phyloP scores from a whole-genome alignment of 78 protist species.

The Dictyostelium brefeldianum region DNA sequence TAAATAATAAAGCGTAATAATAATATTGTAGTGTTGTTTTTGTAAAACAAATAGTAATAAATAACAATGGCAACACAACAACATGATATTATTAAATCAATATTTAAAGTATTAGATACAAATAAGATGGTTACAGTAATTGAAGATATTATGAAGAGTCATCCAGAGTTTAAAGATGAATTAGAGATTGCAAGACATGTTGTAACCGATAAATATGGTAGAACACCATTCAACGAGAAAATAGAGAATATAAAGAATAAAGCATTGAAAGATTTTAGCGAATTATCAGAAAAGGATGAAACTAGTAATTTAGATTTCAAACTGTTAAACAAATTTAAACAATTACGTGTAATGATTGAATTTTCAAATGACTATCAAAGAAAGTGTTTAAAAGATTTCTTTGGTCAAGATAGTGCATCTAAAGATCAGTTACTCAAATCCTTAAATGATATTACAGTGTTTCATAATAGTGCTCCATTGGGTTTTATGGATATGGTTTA shows the following conservation, averaged over 20 bases:
- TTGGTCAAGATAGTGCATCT: not conserved
- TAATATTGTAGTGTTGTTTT: too few relatives aligned
- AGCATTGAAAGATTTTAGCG: slow-evolving; percentile 7
- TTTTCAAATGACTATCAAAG: slow-evolving; percentile 3
- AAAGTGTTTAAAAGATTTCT: not conserved
- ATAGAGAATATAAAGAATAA: not conserved
- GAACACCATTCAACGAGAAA: not conserved
- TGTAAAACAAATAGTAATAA: too few relatives aligned
- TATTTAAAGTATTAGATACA: not conserved
- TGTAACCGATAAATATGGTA: not conserved
- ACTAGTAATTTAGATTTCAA: not conserved
- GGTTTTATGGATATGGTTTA: not conserved
- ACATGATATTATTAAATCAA: slow-evolving; percentile 6
- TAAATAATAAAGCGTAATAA: too few relatives aligned
- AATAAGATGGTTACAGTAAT: not conserved
- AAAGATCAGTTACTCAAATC: not conserved
- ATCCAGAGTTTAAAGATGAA: not conserved
- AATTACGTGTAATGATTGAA: slow-evolving; percentile 1
- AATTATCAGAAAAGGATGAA: not conserved
- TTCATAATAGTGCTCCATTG: not conserved
- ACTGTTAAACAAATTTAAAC: not conserved
- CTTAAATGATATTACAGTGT: not conserved
- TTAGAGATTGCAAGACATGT: not conserved
- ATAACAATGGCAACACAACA: not conserved
- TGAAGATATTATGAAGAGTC: not conserved